Evolutionary conservation across 305 asterid species (phyloP), one percentile per base, ranked within the genome.

Genomic region (Vinca major): DNA sequence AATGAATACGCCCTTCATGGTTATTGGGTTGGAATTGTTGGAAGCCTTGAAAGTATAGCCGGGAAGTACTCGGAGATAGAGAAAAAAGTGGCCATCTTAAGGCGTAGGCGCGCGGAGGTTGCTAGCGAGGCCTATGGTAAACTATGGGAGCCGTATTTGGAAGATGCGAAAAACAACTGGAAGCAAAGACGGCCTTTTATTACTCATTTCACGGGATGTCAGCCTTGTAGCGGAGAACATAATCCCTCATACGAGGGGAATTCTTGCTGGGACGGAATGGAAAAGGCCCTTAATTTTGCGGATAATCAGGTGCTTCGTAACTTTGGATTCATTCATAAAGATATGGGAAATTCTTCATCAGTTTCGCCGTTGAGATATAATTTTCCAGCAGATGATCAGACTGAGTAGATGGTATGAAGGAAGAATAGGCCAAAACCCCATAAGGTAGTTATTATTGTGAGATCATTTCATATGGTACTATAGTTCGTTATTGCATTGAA

Each of bases 201-300:
- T 4, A 90, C 97, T 19, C 97, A 90, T 47, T 90, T 90, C 78
- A 84, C 95, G 17, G 96, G 97, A 62, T 90, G 97, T 54, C 88
- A 88, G 74, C 97, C 96, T 40, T 90, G 97, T 48, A 84, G 86
- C 33, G 97, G 97, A 71, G 85, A 79, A 37, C 90, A 85, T 40
- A 86, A 87, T 44, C 83, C 86, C 62, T 80, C 71, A 57, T 88
- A 82, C 39, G 60, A 71, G 67, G 89, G 88, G 40, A 84, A 81
- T 57, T 79, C 92, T 1, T 90, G 97, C 50, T 55, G 68, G 83
- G 75, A 80, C 21, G 96, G 89, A 71, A 88, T 90, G 89, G 90
- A 86, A 26, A 85, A 82, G 50, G 97, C 95, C 2, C 74, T 90
- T n/a, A 90, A 86, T 65, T 90, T 88, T 43, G 96, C 95, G 7